Evolutionary conservation across 306 rosid genomes (phyloP).

Genomic region (Cicer chorassanicum): DNA sequence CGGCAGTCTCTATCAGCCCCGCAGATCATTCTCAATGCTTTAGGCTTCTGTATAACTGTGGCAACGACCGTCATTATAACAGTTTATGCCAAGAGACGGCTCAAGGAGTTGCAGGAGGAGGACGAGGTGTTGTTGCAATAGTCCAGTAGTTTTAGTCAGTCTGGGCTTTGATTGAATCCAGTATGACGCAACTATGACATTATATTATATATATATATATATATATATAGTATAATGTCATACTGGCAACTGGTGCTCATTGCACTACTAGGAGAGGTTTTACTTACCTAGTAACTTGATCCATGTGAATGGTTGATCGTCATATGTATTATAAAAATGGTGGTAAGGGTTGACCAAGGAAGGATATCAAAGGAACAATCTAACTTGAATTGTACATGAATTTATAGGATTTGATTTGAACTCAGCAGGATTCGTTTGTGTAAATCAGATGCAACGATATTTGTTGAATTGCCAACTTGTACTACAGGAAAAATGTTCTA

Average conservation of each 20-base stretch:
- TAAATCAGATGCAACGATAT: constrained; percentile 29
- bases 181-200: constrained; percentile 34
- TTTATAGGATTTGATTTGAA: constrained; percentile 27
- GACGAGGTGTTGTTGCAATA: constrained; percentile 65
- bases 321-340: constrained; percentile 46
- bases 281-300: constrained; percentile 51
- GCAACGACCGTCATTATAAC: constrained; percentile 78
- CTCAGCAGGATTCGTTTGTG: not conserved
- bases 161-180: constrained; percentile 36
- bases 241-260: constrained; percentile 28
- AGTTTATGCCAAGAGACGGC: constrained; percentile 69
- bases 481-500: not conserved
- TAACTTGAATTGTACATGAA: constrained; percentile 56
- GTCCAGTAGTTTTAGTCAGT: constrained; percentile 44
- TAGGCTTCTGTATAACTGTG: constrained; percentile 74
- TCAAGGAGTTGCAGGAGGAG: constrained; percentile 66
- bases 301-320: constrained; percentile 47
- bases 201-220: constrained; percentile 5
- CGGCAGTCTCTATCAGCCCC: constrained; percentile 70
- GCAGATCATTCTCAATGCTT: constrained; percentile 71
- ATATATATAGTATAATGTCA: constrained; percentile 15
- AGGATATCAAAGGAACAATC: constrained; percentile 41
- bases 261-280: constrained; percentile 52
- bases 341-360: constrained; percentile 42
- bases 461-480: constrained; percentile 31